A percentile compares a stretch with the other conserved stretches of the same genome.
phyloP scores from a whole-genome alignment of 495 filamentous ascomycete genomes.

The Trichocladium antarcticum region DNA sequence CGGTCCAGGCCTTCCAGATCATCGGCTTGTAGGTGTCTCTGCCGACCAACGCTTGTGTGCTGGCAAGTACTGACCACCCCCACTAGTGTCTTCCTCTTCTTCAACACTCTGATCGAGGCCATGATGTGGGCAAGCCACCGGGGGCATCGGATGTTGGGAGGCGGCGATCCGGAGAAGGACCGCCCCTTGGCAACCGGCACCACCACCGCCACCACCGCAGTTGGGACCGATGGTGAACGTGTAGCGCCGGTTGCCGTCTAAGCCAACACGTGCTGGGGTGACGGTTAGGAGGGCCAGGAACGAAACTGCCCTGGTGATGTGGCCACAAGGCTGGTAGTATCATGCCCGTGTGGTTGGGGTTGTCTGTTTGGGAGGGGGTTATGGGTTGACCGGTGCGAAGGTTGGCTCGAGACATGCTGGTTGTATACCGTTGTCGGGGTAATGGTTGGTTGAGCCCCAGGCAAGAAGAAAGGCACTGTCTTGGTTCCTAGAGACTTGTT shows the following conservation, averaged over 20 bases:
- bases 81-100: constrained; percentile 13
- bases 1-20: constrained; percentile 19
- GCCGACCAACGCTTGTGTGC: not conserved
- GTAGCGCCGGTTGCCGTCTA: not conserved
- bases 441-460: no score
- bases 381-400: no score
- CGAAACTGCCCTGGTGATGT: not conserved
- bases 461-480: no score
- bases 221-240: constrained; percentile 7
- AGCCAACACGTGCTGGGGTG: not conserved
- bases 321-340: not conserved
- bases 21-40: constrained; percentile 20
- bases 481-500: no score
- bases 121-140: constrained; percentile 29
- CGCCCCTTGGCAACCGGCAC: constrained; percentile 17
- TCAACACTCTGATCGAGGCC: constrained; percentile 18
- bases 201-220: not conserved
- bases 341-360: no score
- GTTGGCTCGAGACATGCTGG: no score
- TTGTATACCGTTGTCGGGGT: no score
- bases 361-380: no score
- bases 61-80: not conserved
- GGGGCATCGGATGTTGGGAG: constrained; percentile 33
- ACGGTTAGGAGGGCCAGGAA: not conserved
- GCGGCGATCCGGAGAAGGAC: constrained; percentile 31